Evolutionary conservation across 2,329 filamentous ascomycete genomes (phyloP), one percentile per base, ranked within the genome.

Genomic region (Colletotrichum chrysophilum): DNA sequence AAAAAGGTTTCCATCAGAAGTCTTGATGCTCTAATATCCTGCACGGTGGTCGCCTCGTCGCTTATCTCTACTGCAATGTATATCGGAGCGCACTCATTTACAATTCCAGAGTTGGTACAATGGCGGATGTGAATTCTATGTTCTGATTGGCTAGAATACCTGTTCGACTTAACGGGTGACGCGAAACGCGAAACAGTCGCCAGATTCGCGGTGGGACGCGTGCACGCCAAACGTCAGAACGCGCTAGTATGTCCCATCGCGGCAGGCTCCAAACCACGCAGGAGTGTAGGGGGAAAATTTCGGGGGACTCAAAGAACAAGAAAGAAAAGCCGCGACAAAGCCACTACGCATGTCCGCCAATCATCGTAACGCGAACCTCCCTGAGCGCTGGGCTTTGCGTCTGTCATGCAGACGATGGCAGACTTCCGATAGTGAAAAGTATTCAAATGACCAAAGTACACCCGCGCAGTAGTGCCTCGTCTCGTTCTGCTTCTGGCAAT

Each of bases 141-240:
- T 62, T 62, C 60, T 62, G 32, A 38, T 62, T 62, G 60, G 30
- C 30, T 16, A 61, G 9, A 4, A 10, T 43, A 43, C 38, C 18
- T 24, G 21, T 7, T 28, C 34, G 34, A 26, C n/a, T 60, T 65
- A 28, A 28, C 16, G 21, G 21, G 10, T 36, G 18, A 62, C 32
- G 30, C 18, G 28, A n/a, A 12, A 56, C 76, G 43, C 76, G 73
- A 76, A 56, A 71, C 28, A 24, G 18, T 52, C 67, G 56, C 76
- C 38, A 43, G n/a, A 6, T 18, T n/a, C 38, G 38, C 18, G 38
- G 38, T 43, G 38, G 72, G 16, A 14, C 38, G 64, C 48, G 55
- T 55, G n/a, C 24, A 52, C 34, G 5, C 43, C 21, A 16, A 43
- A 24, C 38, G 38, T 43, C 9, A 43, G 38, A 71, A 24, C 70